Evolutionary conservation across 345 rosid species (phyloP).

Genomic region (Anastatica hierochuntica): DNA sequence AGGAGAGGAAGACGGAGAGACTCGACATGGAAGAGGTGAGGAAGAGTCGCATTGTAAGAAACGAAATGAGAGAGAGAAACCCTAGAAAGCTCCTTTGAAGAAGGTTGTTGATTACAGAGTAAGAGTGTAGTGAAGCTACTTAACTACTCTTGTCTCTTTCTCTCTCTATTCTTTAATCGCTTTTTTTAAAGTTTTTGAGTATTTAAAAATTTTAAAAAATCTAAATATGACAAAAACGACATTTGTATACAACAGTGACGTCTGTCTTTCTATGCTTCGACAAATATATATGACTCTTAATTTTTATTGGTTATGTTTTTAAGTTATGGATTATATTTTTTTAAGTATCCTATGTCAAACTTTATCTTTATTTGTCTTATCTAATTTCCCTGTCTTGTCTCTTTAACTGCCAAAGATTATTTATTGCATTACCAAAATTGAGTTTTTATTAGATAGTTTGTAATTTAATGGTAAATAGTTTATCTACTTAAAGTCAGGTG

Average conservation of each 20-base stretch:
- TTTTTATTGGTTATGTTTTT: not conserved
- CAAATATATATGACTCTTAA: not conserved
- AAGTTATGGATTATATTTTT: not conserved
- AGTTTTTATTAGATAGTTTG: too few relatives aligned
- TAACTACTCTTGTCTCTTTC: not conserved
- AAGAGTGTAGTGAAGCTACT: conserved; percentile 14
- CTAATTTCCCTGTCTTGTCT: not conserved
- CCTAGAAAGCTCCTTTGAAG: conserved; percentile 16
- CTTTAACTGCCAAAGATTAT: too few relatives aligned
- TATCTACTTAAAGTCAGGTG: too few relatives aligned
- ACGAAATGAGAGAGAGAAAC: not conserved
- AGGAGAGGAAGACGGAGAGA: not conserved
- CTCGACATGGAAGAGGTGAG: not conserved
- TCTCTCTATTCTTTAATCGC: not conserved
- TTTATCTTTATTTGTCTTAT: not conserved
- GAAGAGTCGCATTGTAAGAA: conserved; percentile 15
- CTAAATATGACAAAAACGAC: conserved; percentile 23
- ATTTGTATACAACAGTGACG: conserved; percentile 8
- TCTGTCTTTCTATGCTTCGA: conserved; percentile 11
- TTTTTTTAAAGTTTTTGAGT: not conserved
- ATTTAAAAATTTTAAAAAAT: not conserved
- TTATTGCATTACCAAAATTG: too few relatives aligned
- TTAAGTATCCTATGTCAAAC: conserved; percentile 10
- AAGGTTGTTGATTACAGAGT: conserved; percentile 9
- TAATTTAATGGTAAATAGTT: too few relatives aligned